Base-by-base conservation (phyloP, 768 basidiomycete species). In the Tylopilus rubrobrunneus region DNA sequence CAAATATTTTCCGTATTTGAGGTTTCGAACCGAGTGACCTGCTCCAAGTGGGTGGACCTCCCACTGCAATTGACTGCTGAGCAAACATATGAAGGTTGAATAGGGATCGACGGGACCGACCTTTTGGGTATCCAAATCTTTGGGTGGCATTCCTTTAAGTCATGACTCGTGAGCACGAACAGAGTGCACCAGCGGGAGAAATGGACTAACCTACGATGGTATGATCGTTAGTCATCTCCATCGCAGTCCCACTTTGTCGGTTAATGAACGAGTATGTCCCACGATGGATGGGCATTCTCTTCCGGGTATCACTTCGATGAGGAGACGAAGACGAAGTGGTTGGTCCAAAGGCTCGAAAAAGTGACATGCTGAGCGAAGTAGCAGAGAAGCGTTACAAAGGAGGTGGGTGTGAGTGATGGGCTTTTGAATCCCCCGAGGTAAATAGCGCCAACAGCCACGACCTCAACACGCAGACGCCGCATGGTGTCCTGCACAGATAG, bases 161-260 rank as follows among this genome's bases (percentile, higher is more conserved):
- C 48, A 28, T 45, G 14, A 33, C 5, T 46, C 43, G 5, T 59
- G 19, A 56, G 55, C 34, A 31, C 31, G 12, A 53, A 23, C 29
- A 37, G 5, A 36, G 8, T 4, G 17, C 21, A 28, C 29, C 2
- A 21, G 37, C 7, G 12, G 12, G 17, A 45, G 8, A 11, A 23
- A 39, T 11, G 45, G 9, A 56, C 67, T 46, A 33, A 62, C 67
- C 67, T 23, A 68, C 56, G 45, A 67, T 37, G 17, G 51, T 37
- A 23, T 67, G 40, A 29, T 70, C 56, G 21, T 58, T 66, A 0
- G 53, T 31, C 62, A 68, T 56, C 42, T 66, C 67, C 62, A 68
- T 64, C 23, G 68, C 62, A 21, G 67, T 68, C 36, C 67, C 68
- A 21, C 68, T 69, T 56, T 70, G 68, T 48, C 67, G 62, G 45